These are phyloP conservation scores for Santalum album DNA, from an alignment of 164 flowering plant genomes.

Conservation along the genomic window DNA sequence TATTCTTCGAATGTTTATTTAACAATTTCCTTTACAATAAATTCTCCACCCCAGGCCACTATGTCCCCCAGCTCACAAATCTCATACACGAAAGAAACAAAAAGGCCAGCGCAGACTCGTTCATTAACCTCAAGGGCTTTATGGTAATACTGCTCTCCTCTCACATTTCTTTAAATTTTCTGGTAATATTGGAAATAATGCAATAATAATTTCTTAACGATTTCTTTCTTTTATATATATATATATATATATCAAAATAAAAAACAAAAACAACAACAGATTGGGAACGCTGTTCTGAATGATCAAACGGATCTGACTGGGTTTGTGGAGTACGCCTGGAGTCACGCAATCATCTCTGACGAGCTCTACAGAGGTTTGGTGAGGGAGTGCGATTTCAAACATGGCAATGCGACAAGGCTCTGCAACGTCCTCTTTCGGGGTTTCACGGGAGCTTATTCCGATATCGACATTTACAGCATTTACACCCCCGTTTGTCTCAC, in stretches of 20 bases:
- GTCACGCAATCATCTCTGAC: conserved; percentile 61
- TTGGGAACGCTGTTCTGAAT: conserved; percentile 55
- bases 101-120: conserved; percentile 20
- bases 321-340: conserved; percentile 57
- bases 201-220: too few relatives aligned
- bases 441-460: conserved; percentile 28
- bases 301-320: conserved; percentile 45
- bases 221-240: too few relatives aligned
- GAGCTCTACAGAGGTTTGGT: conserved; percentile 24
- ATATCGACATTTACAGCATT: conserved; percentile 58
- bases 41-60: conserved; percentile 36
- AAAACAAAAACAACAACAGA: conserved; percentile 16
- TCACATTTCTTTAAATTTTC: not conserved
- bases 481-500: conserved; percentile 41
- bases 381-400: conserved; percentile 30
- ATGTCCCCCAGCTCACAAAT: conserved; percentile 61
- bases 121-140: conserved; percentile 57
- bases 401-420: conserved; percentile 6
- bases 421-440: conserved; percentile 16
- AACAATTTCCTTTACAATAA: too few relatives aligned
- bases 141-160: conserved; percentile 29
- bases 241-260: too few relatives aligned
- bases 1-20: too few relatives aligned
- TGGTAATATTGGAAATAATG: too few relatives aligned
- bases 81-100: conserved; percentile 43